Percentiles rank a stretch among this genome's conserved stretches.
Evolutionary conservation across 2,329 filamentous ascomycete genomes (phyloP).

Genomic region (Calonectria hongkongensis): DNA sequence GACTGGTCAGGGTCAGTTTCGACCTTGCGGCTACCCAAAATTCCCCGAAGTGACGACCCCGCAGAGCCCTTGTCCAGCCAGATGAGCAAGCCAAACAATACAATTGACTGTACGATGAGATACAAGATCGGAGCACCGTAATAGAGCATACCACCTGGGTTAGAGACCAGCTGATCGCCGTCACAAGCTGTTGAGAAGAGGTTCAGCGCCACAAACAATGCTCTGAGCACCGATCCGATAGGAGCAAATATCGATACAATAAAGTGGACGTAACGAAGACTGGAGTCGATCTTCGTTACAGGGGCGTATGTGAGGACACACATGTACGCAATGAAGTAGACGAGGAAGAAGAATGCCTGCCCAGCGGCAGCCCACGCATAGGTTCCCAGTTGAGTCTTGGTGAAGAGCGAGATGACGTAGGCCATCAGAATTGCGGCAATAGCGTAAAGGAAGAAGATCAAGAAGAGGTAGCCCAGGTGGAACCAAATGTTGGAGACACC

Average conservation of each 20-base stretch:
- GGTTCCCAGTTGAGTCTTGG: slow-evolving; percentile 85
- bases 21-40: slow-evolving; percentile 61
- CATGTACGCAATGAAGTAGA: slow-evolving; percentile 84
- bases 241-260: slow-evolving; percentile 84
- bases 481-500: slow-evolving; percentile 82
- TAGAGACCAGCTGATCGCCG: slow-evolving; percentile 76
- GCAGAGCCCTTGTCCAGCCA: slow-evolving; percentile 87
- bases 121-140: slow-evolving; percentile 93
- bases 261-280: slow-evolving; percentile 83
- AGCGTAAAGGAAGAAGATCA: slow-evolving; percentile 88
- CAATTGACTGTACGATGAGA: slow-evolving; percentile 82
- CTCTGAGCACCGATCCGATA: slow-evolving; percentile 83
- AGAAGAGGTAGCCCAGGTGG: slow-evolving; percentile 85
- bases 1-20: slow-evolving; percentile 58
- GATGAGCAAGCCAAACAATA: slow-evolving; percentile 83
- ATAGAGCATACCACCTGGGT: slow-evolving; percentile 81
- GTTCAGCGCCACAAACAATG: slow-evolving; percentile 87
- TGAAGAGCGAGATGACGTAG: slow-evolving; percentile 88
- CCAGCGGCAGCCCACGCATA: slow-evolving; percentile 89
- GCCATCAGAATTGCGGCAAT: slow-evolving; percentile 84
- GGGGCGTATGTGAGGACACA: slow-evolving; percentile 84
- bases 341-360: slow-evolving; percentile 82
- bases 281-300: slow-evolving; percentile 79
- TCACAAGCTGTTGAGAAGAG: slow-evolving; percentile 88
- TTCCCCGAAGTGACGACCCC: slow-evolving; percentile 69